Base-by-base conservation (phyloP, 805 yeast genomes). In the Candida maesae region DNA sequence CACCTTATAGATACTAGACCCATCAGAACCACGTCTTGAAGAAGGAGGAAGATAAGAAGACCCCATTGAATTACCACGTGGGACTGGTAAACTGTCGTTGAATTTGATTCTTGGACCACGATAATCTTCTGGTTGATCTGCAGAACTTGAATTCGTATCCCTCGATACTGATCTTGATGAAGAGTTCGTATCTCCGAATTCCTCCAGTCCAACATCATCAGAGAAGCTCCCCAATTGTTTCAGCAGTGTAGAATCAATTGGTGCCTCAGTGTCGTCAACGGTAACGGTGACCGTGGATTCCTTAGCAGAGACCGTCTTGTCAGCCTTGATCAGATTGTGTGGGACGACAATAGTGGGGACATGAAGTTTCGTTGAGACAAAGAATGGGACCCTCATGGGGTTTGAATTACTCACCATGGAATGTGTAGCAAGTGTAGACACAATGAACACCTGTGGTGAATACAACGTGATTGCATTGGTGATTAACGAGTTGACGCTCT, bases 341-440 rank as follows among this genome's bases (percentile, higher is more conserved):
- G 61, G 59, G 4, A 56, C 46, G 2, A 52, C 31, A 15, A 56
- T 34, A 5, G 47, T 43, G 3, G 61, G 57, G 3, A 52, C 36
- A 27, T 45, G 46, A 20, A 55, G 31, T 26, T 50, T 48, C 18
- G 41, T 37, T 37, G 49, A 33, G 3, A 49, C 36, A 34, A 41
- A 55, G 36, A 42, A 38, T 8, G 59, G 56, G 10, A 56, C 9
- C 35, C 47, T 56, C 17, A 39, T 13, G 13, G 39, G 33, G 13
- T 28, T 35, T 11, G 35, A 23, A 6, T 33, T 42, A 3, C 44
- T 20, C 7, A 26, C 33, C 8, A 48, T 10, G 20, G 38, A 35
- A 13, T 34, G 46, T 4, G 56, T 39, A 9, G 46, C 37, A 21
- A 52, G 35, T 15, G 47, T 44, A 4, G 58, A 48, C 6, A 44